These are phyloP conservation scores for Aureobasidium sp. DNA, from an alignment of 2,329 filamentous ascomycete species.

Conservation along the genomic window DNA sequence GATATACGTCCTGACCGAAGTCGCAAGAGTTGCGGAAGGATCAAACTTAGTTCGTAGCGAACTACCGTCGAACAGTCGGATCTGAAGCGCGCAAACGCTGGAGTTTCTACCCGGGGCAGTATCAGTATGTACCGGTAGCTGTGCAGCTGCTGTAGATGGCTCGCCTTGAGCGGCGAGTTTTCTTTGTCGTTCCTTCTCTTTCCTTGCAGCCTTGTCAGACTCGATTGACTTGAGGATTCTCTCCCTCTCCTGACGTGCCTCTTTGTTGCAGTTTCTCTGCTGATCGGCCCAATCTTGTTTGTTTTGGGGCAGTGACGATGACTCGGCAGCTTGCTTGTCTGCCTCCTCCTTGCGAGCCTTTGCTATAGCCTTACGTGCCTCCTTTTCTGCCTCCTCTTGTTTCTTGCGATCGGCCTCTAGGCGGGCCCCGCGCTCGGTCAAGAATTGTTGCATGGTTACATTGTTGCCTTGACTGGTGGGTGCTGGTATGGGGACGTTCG, in stretches of 20 bases:
- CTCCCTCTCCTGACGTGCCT: conserved; percentile 59
- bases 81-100: conserved; percentile 48
- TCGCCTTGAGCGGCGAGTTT: conserved; percentile 33
- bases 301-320: conserved; percentile 19
- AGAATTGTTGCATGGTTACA: conserved; percentile 6
- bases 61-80: conserved; percentile 76
- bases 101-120: neutral
- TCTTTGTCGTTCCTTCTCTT: conserved; percentile 45
- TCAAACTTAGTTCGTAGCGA: conserved; percentile 65
- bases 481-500: conserved; percentile 5
- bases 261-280: conserved; percentile 53
- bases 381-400: conserved; percentile 43
- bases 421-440: conserved; percentile 6
- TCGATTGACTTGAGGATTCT: conserved; percentile 69
- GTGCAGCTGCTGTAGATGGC: conserved; percentile 28
- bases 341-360: conserved; percentile 33
- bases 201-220: conserved; percentile 63
- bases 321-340: conserved; percentile 24
- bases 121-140: neutral
- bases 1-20: conserved; percentile 69
- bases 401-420: conserved; percentile 24
- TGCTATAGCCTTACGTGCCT: conserved; percentile 30
- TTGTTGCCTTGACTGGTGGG: neutral
- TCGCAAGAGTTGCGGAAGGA: conserved; percentile 50
- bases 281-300: conserved; percentile 28